Percentiles rank a stretch among this genome's conserved stretches.
These are phyloP conservation scores for Anastatica hierochuntica DNA, from an alignment of 345 rosid species.

Conservation along the genomic window DNA sequence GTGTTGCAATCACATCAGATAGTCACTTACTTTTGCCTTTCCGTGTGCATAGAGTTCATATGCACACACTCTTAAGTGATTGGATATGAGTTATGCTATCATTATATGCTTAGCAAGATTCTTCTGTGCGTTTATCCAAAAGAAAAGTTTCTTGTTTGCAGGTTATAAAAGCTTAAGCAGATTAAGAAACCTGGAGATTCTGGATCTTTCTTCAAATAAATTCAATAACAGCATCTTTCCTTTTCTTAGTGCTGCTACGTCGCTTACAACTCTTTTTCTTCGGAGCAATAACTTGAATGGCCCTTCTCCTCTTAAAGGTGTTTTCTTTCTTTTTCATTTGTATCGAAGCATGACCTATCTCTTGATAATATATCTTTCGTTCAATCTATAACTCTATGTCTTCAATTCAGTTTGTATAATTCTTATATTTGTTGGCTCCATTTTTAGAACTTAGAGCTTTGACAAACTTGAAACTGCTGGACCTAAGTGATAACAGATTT, in stretches of 20 bases:
- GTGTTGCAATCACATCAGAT: too few relatives aligned
- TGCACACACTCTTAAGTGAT: too few relatives aligned
- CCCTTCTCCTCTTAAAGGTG: not conserved
- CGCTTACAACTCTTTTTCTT: conserved; percentile 5
- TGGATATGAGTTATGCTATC: too few relatives aligned
- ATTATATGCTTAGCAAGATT: too few relatives aligned
- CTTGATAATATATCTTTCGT: too few relatives aligned
- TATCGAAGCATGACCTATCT: too few relatives aligned
- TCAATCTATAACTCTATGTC: not conserved
- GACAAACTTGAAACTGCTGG: not conserved
- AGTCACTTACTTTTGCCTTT: too few relatives aligned
- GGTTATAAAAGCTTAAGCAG: not conserved
- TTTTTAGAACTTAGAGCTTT: not conserved
- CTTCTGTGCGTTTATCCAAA: too few relatives aligned
- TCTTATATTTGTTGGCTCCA: not conserved
- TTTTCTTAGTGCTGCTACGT: not conserved
- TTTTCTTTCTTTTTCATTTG: not conserved
- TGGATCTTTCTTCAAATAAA: not conserved
- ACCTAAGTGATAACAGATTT: not conserved
- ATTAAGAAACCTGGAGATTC: not conserved
- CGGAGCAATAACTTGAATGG: not conserved
- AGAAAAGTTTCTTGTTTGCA: not conserved
- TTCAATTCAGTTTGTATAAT: not conserved
- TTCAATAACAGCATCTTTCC: not conserved
- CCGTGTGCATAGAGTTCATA: too few relatives aligned